These are phyloP conservation scores for Metschnikowia anglica DNA, from an alignment of 805 yeast genomes.

Conservation along the genomic window DNA sequence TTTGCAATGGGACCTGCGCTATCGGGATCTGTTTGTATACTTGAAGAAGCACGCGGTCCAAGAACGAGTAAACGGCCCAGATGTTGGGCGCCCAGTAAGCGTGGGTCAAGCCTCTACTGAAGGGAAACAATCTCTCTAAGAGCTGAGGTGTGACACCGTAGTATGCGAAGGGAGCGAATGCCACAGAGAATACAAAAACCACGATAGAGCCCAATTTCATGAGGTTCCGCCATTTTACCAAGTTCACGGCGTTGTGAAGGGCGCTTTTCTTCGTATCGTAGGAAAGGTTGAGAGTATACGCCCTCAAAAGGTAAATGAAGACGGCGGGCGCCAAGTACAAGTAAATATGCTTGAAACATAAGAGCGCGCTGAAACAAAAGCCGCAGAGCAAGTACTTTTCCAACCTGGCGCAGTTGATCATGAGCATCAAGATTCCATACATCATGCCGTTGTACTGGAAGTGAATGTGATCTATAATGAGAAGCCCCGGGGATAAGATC, in stretches of 20 bases:
- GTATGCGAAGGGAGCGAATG: slow-evolving; percentile 77
- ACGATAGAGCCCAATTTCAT: slow-evolving; percentile 65
- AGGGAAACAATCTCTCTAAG: slow-evolving; percentile 77
- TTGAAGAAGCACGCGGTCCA: slow-evolving; percentile 66
- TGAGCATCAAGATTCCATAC: slow-evolving; percentile 76
- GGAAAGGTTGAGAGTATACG: slow-evolving; percentile 58
- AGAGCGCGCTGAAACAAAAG: slow-evolving; percentile 65
- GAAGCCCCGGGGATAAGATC: slow-evolving; percentile 83
- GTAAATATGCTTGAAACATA: slow-evolving; percentile 94
- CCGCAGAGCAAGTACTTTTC: slow-evolving; percentile 60
- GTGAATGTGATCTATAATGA: slow-evolving; percentile 92
- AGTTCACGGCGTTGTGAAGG: slow-evolving; percentile 31
- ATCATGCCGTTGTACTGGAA: slow-evolving; percentile 96
- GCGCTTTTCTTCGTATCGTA: slow-evolving; percentile 26
- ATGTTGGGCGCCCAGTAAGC: slow-evolving; percentile 99
- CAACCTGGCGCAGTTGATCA: slow-evolving; percentile 69
- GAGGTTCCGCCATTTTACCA: slow-evolving; percentile 55
- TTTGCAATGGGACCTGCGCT: slow-evolving; percentile 29
- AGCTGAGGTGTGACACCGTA: slow-evolving; percentile 63
- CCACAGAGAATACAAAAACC: slow-evolving; percentile 55
- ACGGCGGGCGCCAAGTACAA: slow-evolving; percentile 93
- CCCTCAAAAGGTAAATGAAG: slow-evolving; percentile 72
- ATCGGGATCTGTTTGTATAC: slow-evolving; percentile 38
- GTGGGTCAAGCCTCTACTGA: slow-evolving; percentile 91
- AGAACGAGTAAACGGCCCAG: slow-evolving; percentile 91